A percentile compares a stretch with the other conserved stretches of the same genome.
phyloP scores from a whole-genome alignment of 139 green algal genomes.

The Klebsormidium nitens region DNA sequence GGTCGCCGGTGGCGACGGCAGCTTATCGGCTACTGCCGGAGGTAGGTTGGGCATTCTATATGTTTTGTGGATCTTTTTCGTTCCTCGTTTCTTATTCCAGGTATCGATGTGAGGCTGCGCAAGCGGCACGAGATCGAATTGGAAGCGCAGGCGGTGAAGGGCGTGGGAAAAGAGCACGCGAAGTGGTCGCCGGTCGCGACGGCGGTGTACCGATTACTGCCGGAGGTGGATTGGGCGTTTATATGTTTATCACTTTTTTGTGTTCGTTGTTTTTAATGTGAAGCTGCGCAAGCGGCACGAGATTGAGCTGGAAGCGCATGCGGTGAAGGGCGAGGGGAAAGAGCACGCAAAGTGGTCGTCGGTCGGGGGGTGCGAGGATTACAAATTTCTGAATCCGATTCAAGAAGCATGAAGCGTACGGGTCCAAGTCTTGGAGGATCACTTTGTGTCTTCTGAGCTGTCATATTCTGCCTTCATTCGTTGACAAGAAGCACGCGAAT shows the following conservation, averaged over 20 bases:
- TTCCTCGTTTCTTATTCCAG: background rate
- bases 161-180: constrained; percentile 82
- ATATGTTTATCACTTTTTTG: no score
- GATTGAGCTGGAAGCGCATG: constrained; percentile 89
- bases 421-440: no score
- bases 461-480: no score
- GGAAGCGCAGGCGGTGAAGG: constrained; percentile 86
- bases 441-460: no score
- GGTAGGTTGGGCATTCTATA: constrained; percentile 38
- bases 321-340: constrained; percentile 75
- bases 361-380: no score
- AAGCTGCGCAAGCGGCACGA: constrained; percentile 43
- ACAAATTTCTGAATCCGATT: no score
- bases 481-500: no score
- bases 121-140: constrained; percentile 76
- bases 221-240: no score
- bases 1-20: constrained; percentile 85
- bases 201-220: constrained; percentile 82
- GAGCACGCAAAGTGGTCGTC: constrained; percentile 98
- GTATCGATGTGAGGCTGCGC: constrained; percentile 1
- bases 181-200: constrained; percentile 98
- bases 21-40: constrained; percentile 85
- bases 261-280: no score
- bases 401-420: no score
- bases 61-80: background rate